phyloP scores from a whole-genome alignment of 2,329 filamentous ascomycete genomes.

The Fusarium anthophilum region DNA sequence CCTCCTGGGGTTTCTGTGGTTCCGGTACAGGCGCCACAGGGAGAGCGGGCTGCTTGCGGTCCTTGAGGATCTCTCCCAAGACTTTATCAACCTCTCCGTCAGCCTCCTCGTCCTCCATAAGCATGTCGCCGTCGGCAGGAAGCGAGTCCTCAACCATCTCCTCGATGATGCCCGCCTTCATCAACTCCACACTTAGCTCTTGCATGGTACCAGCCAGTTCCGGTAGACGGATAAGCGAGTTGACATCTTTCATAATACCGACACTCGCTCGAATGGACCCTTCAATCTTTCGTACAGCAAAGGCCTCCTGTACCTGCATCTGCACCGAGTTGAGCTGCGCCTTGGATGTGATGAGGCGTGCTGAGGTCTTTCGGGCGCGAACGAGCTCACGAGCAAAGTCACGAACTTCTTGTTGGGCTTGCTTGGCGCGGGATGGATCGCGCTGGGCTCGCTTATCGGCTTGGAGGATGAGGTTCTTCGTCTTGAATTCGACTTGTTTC shows the following conservation, averaged over 20 bases:
- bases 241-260: constrained; percentile 97
- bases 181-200: constrained; percentile 84
- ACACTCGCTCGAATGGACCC: constrained; percentile 87
- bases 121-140: constrained; percentile 75
- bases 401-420: constrained; percentile 84
- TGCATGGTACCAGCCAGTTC: constrained; percentile 90
- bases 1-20: constrained; percentile 61
- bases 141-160: constrained; percentile 93
- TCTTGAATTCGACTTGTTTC: constrained; percentile 82
- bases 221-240: constrained; percentile 82
- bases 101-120: constrained; percentile 80
- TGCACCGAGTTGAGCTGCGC: constrained; percentile 92
- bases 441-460: constrained; percentile 83
- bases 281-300: constrained; percentile 94
- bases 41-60: constrained; percentile 71
- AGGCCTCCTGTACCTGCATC: constrained; percentile 98
- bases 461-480: constrained; percentile 83
- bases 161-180: constrained; percentile 96
- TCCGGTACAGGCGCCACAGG: constrained; percentile 65
- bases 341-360: constrained; percentile 83
- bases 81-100: constrained; percentile 91
- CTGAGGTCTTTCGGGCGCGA: constrained; percentile 77
- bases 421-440: constrained; percentile 79
- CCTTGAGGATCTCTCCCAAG: constrained; percentile 88
- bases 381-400: constrained; percentile 90